A percentile compares a stretch with the other conserved stretches of the same genome.
Conservation (phyloP, 1,284 basidiomycete species). For the Gomphus bonarii region DNA sequence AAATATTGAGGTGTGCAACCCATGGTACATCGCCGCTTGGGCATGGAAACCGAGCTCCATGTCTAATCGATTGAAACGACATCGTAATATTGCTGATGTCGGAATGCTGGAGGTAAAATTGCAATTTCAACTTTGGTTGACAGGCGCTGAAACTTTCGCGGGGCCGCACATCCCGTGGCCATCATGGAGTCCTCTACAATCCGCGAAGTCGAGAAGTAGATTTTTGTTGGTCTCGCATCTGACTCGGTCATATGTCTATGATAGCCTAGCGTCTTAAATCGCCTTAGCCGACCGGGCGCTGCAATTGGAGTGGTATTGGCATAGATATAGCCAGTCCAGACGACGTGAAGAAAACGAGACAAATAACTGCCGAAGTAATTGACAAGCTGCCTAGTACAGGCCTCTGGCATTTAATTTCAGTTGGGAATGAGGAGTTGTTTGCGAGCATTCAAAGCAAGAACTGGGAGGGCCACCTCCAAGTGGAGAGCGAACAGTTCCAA, state of each 20-base stretch:
- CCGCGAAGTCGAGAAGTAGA: no score
- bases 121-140: no score
- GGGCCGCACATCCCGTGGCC: no score
- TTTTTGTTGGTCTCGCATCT: not conserved
- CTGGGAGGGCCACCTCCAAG: not conserved
- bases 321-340: not conserved
- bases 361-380: not conserved
- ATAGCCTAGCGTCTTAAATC: not conserved
- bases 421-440: not conserved
- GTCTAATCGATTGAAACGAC: no score
- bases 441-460: not conserved
- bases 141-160: no score
- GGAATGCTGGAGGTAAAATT: no score
- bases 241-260: not conserved
- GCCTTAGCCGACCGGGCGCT: not conserved
- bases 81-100: no score
- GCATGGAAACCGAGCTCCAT: no score
- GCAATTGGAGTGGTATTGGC: not conserved
- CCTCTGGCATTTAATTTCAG: not conserved
- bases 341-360: not conserved
- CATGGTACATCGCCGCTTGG: no score
- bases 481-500: not conserved
- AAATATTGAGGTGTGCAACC: no score
- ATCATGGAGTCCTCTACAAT: no score
- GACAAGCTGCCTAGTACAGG: not conserved